A percentile compares a stretch with the other conserved stretches of the same genome.
phyloP scores from a whole-genome alignment of 176 grass and related monocot species.

The Oryza australiensis region DNA sequence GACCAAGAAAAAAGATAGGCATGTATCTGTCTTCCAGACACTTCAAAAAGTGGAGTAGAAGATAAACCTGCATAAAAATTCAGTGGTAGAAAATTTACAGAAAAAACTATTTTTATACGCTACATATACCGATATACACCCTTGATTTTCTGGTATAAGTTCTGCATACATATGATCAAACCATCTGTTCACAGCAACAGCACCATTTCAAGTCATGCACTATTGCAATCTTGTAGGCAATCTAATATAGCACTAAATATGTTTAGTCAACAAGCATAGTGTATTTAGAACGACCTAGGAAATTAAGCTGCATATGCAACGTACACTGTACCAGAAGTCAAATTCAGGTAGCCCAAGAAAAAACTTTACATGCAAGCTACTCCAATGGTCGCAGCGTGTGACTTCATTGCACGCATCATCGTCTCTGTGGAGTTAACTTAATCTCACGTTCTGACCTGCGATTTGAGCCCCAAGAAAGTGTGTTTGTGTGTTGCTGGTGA shows the following conservation, averaged over 20 bases:
- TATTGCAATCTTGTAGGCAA: not conserved
- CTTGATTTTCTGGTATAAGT: not conserved
- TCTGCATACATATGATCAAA: not conserved
- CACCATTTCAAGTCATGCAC: not conserved
- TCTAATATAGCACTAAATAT: not conserved
- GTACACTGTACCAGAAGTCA: not conserved
- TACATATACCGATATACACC: not conserved
- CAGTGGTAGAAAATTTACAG: not conserved
- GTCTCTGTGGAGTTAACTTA: not conserved
- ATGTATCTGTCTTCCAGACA: not conserved
- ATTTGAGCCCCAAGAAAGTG: not conserved
- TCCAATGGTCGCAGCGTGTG: not conserved
- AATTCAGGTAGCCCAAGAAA: not conserved
- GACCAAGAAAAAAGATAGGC: not conserved
- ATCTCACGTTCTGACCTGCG: not conserved
- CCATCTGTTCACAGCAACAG: not conserved
- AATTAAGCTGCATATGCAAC: not conserved
- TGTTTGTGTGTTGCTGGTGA: not conserved
- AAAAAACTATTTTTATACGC: not conserved
- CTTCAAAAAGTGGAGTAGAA: not conserved
- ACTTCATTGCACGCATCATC: not conserved
- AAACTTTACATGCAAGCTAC: not conserved
- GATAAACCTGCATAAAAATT: not conserved
- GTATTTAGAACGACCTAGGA: not conserved
- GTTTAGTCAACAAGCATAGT: not conserved